Conservation (phyloP, 805 yeast genomes). For the Komagataella populi region DNA sequence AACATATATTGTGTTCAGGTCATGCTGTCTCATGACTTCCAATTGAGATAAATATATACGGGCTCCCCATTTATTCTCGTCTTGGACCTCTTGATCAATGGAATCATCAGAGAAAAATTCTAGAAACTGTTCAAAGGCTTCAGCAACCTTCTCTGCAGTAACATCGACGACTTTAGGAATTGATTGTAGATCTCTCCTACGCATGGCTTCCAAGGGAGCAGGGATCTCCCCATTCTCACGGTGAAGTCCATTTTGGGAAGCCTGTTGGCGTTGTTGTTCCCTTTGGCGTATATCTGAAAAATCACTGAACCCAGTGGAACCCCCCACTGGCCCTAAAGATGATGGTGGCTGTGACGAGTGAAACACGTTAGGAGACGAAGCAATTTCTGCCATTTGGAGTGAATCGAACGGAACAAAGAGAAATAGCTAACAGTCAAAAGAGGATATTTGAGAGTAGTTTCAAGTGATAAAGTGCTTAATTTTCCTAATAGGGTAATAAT, state of each 20-base stretch:
- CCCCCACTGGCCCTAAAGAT: neutral
- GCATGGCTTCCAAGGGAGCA: constrained; percentile 17
- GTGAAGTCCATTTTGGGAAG: neutral
- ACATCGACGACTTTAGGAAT: constrained; percentile 82
- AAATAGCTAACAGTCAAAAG: neutral
- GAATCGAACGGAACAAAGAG: neutral
- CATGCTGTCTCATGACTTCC: constrained; percentile 65
- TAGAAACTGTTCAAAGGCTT: constrained; percentile 76
- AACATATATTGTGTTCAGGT: constrained; percentile 65
- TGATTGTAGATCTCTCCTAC: constrained; percentile 46
- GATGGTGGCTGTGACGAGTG: constrained; percentile 2
- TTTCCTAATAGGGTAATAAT: neutral
- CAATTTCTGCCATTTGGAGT: neutral
- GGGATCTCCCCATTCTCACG: constrained; percentile 13
- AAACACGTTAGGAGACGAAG: constrained; percentile 2
- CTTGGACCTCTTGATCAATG: constrained; percentile 15
- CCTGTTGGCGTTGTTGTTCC: neutral
- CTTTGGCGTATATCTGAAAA: neutral
- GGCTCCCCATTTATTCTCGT: constrained; percentile 31
- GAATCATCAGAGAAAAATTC: constrained; percentile 32
- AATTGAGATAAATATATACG: constrained; percentile 66
- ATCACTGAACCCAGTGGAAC: neutral
- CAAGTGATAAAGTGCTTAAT: neutral
- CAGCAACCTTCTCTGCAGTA: constrained; percentile 89
- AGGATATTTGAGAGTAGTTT: neutral